These are phyloP conservation scores for Boletus tylopilopsis DNA, from an alignment of 768 basidiomycete genomes.

Conservation along the genomic window DNA sequence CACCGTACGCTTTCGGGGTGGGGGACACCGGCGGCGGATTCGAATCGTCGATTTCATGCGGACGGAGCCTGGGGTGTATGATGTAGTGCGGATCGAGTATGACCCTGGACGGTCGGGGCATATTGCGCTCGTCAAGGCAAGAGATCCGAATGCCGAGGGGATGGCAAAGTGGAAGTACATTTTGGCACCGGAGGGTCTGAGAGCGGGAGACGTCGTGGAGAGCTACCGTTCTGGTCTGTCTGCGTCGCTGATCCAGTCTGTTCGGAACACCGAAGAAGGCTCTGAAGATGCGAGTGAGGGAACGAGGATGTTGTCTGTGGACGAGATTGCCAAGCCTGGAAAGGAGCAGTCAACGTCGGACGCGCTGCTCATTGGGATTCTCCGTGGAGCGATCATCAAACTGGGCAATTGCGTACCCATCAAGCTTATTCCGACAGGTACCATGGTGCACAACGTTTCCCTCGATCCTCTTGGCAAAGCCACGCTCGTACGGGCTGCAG, in stretches of 20 bases:
- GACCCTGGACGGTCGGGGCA: conserved; percentile 94
- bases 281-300: background rate
- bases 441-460: conserved; percentile 82
- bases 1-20: conserved; percentile 85
- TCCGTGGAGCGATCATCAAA: conserved; percentile 79
- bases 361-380: conserved; percentile 76
- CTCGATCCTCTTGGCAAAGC: conserved; percentile 74
- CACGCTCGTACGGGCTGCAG: conserved; percentile 86
- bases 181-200: conserved; percentile 83
- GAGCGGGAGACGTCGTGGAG: conserved; percentile 85
- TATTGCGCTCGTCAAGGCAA: conserved; percentile 81
- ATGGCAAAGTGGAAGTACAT: conserved; percentile 81
- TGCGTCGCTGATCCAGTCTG: conserved; percentile 55
- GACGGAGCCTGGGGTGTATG: conserved; percentile 72
- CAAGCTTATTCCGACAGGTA: conserved; percentile 87
- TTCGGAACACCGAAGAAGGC: conserved; percentile 22
- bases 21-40: conserved; percentile 85
- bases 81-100: conserved; percentile 94
- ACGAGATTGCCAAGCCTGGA: conserved; percentile 20
- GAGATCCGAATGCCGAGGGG: conserved; percentile 50
- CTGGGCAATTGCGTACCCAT: conserved; percentile 93
- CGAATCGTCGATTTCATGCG: conserved; percentile 85
- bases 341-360: conserved; percentile 41
- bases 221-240: conserved; percentile 85
- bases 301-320: conserved; percentile 16